Evolutionary conservation across 148 eudicot genomes (phyloP).

Genomic region (Vaccinium myrtillus): DNA sequence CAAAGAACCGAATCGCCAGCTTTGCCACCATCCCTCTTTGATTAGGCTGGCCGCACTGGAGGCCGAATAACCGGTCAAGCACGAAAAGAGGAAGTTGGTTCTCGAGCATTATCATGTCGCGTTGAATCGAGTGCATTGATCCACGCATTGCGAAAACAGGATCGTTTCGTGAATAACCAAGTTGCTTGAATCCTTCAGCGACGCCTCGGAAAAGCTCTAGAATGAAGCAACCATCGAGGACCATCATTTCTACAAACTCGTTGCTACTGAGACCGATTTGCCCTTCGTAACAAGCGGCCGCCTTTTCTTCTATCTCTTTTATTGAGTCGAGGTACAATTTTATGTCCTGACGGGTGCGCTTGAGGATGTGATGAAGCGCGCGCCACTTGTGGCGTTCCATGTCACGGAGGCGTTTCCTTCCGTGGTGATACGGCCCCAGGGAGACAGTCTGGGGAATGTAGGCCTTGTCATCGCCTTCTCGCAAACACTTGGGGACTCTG

Average conservation of each 20-base stretch:
- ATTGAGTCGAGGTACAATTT: slow-evolving; percentile 52
- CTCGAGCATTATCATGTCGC: slow-evolving; percentile 97
- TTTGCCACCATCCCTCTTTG: slow-evolving; percentile 53
- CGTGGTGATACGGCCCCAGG: slow-evolving; percentile 79
- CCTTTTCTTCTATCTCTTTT: slow-evolving; percentile 56
- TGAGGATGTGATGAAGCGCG: slow-evolving; percentile 54
- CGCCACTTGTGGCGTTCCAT: slow-evolving; percentile 94
- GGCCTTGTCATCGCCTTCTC: slow-evolving; percentile 60
- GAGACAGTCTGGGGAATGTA: slow-evolving; percentile 81
- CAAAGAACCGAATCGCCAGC: slow-evolving; percentile 76
- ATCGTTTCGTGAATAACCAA: slow-evolving; percentile 77
- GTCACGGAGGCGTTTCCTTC: slow-evolving; percentile 39
- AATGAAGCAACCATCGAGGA: slow-evolving; percentile 74
- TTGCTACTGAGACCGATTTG: slow-evolving; percentile 39
- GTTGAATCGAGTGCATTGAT: slow-evolving; percentile 71
- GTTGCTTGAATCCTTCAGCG: slow-evolving; percentile 53
- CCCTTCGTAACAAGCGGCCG: slow-evolving; percentile 70
- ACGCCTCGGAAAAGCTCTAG: slow-evolving; percentile 84
- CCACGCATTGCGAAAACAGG: slow-evolving; percentile 87
- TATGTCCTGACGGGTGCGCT: slow-evolving; percentile 49
- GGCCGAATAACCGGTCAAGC: slow-evolving; percentile 54
- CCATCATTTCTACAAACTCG: slow-evolving; percentile 84
- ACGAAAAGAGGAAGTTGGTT: slow-evolving; percentile 83
- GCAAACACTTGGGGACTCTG: slow-evolving; percentile 59
- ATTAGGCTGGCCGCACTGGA: slow-evolving; percentile 47